Evolutionary conservation across 2,329 filamentous ascomycete genomes (phyloP).

Genomic region (Lecanoromycetidae sp.): DNA sequence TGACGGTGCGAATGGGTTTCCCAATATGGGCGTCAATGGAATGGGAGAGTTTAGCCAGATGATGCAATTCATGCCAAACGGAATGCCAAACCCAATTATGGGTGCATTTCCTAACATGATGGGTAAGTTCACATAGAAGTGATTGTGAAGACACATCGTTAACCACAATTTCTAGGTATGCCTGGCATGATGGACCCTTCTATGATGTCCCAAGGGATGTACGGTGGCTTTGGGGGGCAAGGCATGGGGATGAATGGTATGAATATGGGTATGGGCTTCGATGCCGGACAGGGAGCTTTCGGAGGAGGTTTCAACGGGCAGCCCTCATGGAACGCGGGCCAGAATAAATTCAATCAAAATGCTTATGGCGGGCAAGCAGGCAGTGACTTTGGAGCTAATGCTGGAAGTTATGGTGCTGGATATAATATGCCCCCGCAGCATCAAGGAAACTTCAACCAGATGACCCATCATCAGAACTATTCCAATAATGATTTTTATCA

Average conservation of each 20-base stretch:
- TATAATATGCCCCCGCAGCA: slow-evolving; percentile 62
- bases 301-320: slow-evolving; percentile 71
- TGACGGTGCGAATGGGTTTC: slow-evolving; percentile 35
- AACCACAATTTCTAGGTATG: slow-evolving; percentile 46
- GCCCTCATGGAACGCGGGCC: slow-evolving; percentile 65
- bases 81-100: slow-evolving; percentile 33
- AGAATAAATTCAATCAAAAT: slow-evolving; percentile 86
- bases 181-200: slow-evolving; percentile 67
- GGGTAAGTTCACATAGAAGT: slow-evolving; percentile 48
- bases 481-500: slow-evolving; percentile 55
- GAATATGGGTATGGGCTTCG: slow-evolving; percentile 58
- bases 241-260: slow-evolving; percentile 78
- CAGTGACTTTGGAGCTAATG: slow-evolving; percentile 71
- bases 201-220: slow-evolving; percentile 37
- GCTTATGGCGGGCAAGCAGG: slow-evolving; percentile 44
- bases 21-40: slow-evolving; percentile 50
- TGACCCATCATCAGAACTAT: slow-evolving; percentile 40
- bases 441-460: slow-evolving; percentile 72
- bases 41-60: slow-evolving; percentile 55
- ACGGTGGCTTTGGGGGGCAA: slow-evolving; percentile 31
- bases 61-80: slow-evolving; percentile 52
- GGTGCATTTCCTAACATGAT: slow-evolving; percentile 68
- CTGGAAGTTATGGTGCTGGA: slow-evolving; percentile 55
- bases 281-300: slow-evolving; percentile 49
- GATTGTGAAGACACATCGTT: neutral